Percentiles rank a stretch among this genome's conserved stretches.
Conservation (phyloP, 306 rosid species). For the Ziziphus jujuba region DNA sequence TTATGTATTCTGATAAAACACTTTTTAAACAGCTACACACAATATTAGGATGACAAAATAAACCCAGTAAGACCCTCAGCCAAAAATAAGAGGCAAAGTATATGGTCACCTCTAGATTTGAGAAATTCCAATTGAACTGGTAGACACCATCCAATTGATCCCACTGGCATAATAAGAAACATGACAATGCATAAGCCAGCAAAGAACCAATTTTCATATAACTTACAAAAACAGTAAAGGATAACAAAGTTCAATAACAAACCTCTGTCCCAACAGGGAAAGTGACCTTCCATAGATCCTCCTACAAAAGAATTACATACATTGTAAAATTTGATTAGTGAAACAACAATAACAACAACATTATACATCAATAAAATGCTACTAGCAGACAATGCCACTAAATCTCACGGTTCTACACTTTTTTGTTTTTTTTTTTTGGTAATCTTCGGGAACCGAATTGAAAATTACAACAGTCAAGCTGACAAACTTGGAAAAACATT, state of each 20-base stretch:
- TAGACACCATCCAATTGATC: constrained; percentile 43
- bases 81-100: not conserved
- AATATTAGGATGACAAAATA: not conserved
- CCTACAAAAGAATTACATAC: constrained; percentile 28
- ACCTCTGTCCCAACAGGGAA: constrained; percentile 58
- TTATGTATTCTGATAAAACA: constrained; percentile 5
- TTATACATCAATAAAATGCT: not conserved
- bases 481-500: too few species aligned
- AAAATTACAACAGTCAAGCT: too few species aligned
- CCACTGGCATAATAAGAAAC: constrained; percentile 29
- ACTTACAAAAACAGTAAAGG: not conserved
- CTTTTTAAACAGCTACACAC: too few species aligned
- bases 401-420: too few species aligned
- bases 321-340: constrained; percentile 10
- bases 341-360: not conserved
- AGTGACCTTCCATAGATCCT: constrained; percentile 49
- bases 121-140: constrained; percentile 48
- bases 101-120: constrained; percentile 41
- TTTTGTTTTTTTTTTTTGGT: too few species aligned
- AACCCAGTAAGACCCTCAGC: not conserved
- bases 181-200: not conserved
- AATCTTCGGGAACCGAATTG: too few species aligned
- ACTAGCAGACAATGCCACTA: too few species aligned
- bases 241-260: not conserved
- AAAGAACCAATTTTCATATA: not conserved